Conservation (phyloP, 2,329 filamentous ascomycete species). For the Fonsecaea monophora region DNA sequence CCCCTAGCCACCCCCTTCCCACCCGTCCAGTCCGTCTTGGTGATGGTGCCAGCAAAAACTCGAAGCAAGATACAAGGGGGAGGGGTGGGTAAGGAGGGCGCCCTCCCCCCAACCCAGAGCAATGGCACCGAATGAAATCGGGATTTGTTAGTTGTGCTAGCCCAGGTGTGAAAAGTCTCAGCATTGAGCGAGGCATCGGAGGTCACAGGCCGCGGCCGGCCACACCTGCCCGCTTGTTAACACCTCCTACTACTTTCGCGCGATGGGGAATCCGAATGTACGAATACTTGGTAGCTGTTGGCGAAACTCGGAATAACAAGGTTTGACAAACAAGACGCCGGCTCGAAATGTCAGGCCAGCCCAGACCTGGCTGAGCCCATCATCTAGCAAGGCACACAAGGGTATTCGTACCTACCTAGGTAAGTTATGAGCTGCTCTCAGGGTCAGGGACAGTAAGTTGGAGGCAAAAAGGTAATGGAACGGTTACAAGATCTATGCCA, state of each 20-base stretch:
- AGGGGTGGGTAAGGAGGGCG: not conserved
- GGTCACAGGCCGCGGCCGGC: not conserved
- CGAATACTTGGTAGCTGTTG: not conserved
- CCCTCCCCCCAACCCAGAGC: not conserved
- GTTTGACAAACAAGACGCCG: not conserved
- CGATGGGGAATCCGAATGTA: not conserved
- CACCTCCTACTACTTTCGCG: not conserved
- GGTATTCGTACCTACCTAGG: no score
- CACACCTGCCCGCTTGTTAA: constrained; percentile 3
- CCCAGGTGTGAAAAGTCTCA: not conserved
- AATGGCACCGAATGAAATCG: constrained; percentile 5
- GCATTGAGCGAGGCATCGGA: not conserved
- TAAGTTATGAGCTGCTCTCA: no score
- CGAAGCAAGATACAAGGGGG: not conserved
- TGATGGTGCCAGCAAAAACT: not conserved
- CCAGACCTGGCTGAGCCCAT: not conserved
- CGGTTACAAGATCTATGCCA: not conserved
- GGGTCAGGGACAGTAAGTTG: not conserved
- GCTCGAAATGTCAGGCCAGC: constrained; percentile 1
- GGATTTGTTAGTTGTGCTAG: not conserved
- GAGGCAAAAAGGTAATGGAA: not conserved
- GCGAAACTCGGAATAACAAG: constrained; percentile 7
- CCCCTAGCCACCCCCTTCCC: not conserved
- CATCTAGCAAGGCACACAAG: not conserved
- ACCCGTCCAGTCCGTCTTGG: not conserved